These are phyloP conservation scores for Aspergillus sp. DNA, from an alignment of 2,329 filamentous ascomycete genomes.

Conservation along the genomic window DNA sequence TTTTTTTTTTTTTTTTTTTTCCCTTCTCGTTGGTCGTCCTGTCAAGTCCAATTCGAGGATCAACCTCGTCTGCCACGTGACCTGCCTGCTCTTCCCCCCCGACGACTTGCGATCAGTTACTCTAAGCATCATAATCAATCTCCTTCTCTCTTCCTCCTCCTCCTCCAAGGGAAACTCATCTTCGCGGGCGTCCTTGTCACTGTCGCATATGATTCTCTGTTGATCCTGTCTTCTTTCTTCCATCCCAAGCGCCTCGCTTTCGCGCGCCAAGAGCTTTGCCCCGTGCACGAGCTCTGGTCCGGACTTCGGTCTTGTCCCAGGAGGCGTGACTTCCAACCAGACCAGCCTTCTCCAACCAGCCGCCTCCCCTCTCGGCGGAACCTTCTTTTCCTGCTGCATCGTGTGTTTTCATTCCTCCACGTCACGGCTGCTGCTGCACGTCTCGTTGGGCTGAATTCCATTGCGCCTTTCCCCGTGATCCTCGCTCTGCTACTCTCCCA, in stretches of 20 bases:
- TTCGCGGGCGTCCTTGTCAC: slow-evolving; percentile 18
- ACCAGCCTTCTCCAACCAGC: slow-evolving; percentile 2
- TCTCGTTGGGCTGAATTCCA: slow-evolving; percentile 5
- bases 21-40: not conserved
- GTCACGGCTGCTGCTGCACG: slow-evolving; percentile 3
- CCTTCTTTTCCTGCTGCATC: slow-evolving; percentile 12
- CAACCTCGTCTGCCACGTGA: slow-evolving; percentile 10
- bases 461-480: slow-evolving; percentile 6
- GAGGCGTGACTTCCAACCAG: slow-evolving; percentile 15
- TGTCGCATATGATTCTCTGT: not conserved
- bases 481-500: slow-evolving; percentile 17
- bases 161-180: too few relatives aligned
- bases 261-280: slow-evolving; percentile 7
- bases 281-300: slow-evolving; percentile 20
- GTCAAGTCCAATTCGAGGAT: not conserved
- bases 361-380: slow-evolving; percentile 13
- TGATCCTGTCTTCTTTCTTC: not conserved
- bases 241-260: not conserved
- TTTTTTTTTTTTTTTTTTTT: not conserved
- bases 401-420: slow-evolving; percentile 3
- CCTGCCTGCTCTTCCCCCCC: not conserved
- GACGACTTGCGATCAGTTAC: not conserved
- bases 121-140: slow-evolving; percentile 1
- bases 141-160: slow-evolving; percentile 5
- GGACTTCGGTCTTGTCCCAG: slow-evolving; percentile 11